phyloP scores from a whole-genome alignment of 345 rosid species.

The Erysimum cheiranthoides region DNA sequence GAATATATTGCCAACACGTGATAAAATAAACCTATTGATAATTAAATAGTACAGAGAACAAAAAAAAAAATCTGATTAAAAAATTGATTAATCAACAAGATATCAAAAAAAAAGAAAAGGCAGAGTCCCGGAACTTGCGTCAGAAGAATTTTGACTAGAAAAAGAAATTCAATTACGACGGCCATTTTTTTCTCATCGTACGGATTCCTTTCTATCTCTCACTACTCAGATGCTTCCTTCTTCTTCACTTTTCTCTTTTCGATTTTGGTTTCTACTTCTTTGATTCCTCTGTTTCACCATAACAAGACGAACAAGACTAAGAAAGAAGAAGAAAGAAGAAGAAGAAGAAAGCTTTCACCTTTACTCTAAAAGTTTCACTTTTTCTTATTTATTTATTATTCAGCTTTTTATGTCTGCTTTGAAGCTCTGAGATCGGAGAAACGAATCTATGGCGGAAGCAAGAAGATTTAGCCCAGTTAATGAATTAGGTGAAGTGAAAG shows the following conservation, averaged over 20 bases:
- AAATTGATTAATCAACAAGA: slow-evolving; percentile 3
- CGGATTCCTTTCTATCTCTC: slow-evolving; percentile 34
- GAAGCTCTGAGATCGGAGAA: slow-evolving; percentile 33
- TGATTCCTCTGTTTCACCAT: slow-evolving; percentile 28
- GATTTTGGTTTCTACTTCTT: slow-evolving; percentile 29
- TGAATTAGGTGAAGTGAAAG: slow-evolving; percentile 44
- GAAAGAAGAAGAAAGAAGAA: slow-evolving; percentile 2
- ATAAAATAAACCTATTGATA: slow-evolving; percentile 21
- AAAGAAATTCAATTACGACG: slow-evolving; percentile 42
- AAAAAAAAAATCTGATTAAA: neutral
- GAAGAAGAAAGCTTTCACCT: slow-evolving; percentile 32
- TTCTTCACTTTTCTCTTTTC: slow-evolving; percentile 35
- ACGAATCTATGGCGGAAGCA: slow-evolving; percentile 46
- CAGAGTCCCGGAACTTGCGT: slow-evolving; percentile 46
- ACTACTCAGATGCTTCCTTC: slow-evolving; percentile 49
- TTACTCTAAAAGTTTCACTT: slow-evolving; percentile 16
- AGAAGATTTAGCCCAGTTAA: slow-evolving; percentile 38
- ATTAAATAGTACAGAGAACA: neutral
- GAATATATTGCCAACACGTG: slow-evolving; percentile 35
- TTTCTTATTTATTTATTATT: neutral
- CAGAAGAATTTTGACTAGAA: slow-evolving; percentile 44
- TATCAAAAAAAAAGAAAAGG: slow-evolving; percentile 2
- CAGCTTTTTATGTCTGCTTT: slow-evolving; percentile 38
- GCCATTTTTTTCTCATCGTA: slow-evolving; percentile 37
- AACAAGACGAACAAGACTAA: neutral